phyloP scores from a whole-genome alignment of 495 filamentous ascomycete genomes.

The Cercophora newfieldiana region DNA sequence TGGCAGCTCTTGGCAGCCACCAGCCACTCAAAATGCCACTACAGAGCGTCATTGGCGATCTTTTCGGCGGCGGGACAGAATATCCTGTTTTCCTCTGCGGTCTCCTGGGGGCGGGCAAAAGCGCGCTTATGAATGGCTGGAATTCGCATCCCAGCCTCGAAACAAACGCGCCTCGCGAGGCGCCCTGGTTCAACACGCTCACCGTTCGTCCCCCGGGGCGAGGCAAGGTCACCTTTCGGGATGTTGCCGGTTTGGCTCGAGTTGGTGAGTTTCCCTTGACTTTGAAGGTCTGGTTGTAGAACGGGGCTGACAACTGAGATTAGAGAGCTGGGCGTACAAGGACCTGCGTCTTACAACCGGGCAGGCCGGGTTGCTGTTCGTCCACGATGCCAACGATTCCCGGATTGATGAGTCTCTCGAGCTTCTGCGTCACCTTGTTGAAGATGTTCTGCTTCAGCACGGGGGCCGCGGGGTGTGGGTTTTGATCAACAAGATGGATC shows the following conservation, averaged over 20 bases:
- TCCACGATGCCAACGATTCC: not conserved
- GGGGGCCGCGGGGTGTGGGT: slow-evolving; percentile 3
- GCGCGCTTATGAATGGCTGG: not conserved
- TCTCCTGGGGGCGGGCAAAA: not conserved
- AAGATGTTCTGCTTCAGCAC: not conserved
- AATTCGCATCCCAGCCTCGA: not conserved
- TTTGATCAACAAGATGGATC: not conserved
- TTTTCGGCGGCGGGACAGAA: not conserved
- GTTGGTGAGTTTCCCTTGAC: not conserved
- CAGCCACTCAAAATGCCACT: not conserved
- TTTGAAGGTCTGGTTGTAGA: too few species aligned
- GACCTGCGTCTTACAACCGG: not conserved
- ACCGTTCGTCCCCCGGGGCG: not conserved
- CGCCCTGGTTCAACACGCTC: not conserved
- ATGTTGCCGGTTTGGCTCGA: not conserved
- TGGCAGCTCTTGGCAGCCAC: not conserved
- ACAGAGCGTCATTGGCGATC: not conserved
- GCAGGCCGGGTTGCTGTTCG: not conserved
- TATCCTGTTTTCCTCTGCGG: not conserved
- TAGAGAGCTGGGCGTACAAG: too few species aligned
- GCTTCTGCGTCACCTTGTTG: not conserved
- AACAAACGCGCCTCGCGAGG: not conserved
- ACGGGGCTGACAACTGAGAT: too few species aligned
- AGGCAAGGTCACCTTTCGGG: not conserved
- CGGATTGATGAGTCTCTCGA: slow-evolving; percentile 1